Evolutionary conservation across 768 basidiomycete genomes (phyloP).

Genomic region (Podaxis sp.): DNA sequence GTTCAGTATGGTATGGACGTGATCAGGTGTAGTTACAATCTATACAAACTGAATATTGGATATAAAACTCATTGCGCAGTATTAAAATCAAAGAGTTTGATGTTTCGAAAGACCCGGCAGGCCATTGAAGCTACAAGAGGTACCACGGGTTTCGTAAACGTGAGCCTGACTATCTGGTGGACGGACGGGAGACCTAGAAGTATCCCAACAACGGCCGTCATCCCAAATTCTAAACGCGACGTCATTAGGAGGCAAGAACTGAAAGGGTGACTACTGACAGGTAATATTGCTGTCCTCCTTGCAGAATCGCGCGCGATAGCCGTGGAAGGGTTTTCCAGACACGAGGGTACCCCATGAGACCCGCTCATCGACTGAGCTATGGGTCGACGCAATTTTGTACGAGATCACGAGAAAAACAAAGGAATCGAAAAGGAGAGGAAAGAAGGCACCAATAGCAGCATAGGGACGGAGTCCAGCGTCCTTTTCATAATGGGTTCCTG

Average conservation of each 20-base stretch:
- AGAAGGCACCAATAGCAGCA: conserved; percentile 24
- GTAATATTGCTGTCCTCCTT: conserved; percentile 33
- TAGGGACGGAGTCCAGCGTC: conserved; percentile 23
- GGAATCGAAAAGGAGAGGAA: conserved; percentile 27
- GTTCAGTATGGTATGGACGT: not conserved
- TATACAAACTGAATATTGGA: not conserved
- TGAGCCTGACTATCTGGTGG: not conserved
- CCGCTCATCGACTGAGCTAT: conserved; percentile 12
- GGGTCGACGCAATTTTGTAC: conserved; percentile 23
- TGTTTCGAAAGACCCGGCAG: not conserved
- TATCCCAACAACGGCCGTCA: not conserved
- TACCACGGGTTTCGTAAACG: not conserved
- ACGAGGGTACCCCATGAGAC: conserved; percentile 18
- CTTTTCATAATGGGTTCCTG: conserved; percentile 31
- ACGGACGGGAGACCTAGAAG: not conserved
- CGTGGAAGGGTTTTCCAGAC: conserved; percentile 23
- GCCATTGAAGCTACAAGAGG: not conserved
- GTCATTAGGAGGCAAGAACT: not conserved
- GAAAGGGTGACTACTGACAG: conserved; percentile 22
- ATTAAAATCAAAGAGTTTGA: not conserved
- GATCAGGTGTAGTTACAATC: not conserved
- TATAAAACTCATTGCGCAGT: no score
- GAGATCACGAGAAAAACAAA: conserved; percentile 36
- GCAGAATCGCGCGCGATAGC: conserved; percentile 25
- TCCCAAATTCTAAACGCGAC: not conserved